Base-by-base conservation (phyloP, 768 basidiomycete genomes). In the Pleurotus cornucopiae region DNA sequence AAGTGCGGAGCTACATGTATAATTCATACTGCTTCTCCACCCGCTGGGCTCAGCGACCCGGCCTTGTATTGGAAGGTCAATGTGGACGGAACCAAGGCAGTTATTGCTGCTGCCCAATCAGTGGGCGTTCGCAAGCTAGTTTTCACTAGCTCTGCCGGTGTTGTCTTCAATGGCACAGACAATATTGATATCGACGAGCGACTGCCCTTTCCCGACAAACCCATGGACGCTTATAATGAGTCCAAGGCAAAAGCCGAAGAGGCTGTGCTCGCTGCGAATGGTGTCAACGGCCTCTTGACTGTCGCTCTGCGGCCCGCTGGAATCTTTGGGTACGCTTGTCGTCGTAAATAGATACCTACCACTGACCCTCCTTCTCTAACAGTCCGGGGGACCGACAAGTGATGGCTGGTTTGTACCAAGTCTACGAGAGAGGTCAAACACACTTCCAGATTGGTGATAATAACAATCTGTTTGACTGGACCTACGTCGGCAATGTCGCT, bases 401-500 rank as follows among this genome's bases (percentile, higher is more conserved):
- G 60, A 84, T 95, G 71, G 71, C 79, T 1, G 91, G 90, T n/a
- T 74, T 96, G 37, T 85, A 84, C 67, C 74, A 86, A 57, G 94
- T 88, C 3, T 88, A 91, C 69, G 78, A 88, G 64, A 80, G 84
- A 44, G 83, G 85, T 14, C 89, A 97, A 69, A 94, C 93, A 0
- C 86, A 91, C 61, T 90, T 92, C 77, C 95, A 98, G 70, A 85
- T 99, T 61, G 97, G 97, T 38, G 78, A 89, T 72, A 97, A 98
- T 72, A 85, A 81, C 60, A 98, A 98, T 68, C 72, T 98, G 3
- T 94, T 91, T 64, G 97, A 98, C 71, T 94, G 89, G 84, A 97
- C 95, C 4, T 98, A 98, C 66, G 93, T 98, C 63, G 93, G 86
- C 54, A 99, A 99, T 68, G 87, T 96, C 58, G 96, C 94, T 1